Percentiles rank a stretch among this genome's conserved stretches.
These are phyloP conservation scores for Marasmius tenuissimus DNA, from an alignment of 1,284 basidiomycete genomes.

Conservation along the genomic window DNA sequence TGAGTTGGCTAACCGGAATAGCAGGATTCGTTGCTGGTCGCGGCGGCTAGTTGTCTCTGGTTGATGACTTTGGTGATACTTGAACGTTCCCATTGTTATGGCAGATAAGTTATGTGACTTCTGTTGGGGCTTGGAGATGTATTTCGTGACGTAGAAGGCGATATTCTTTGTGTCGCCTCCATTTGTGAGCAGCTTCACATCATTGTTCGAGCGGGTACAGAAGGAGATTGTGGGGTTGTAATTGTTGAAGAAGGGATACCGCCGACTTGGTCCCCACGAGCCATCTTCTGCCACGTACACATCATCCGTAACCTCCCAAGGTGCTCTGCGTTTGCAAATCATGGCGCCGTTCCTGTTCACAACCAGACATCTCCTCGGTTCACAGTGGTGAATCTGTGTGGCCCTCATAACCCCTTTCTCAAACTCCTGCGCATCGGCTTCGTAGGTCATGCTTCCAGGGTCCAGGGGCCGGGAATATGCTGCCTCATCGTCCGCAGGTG, in stretches of 20 bases:
- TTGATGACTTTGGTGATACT: constrained; percentile 22
- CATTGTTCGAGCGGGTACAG: constrained; percentile 23
- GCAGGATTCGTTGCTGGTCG: constrained; percentile 21
- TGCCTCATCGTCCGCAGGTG: constrained; percentile 8
- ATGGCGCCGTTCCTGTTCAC: constrained; percentile 16
- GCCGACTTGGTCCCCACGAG: constrained; percentile 23
- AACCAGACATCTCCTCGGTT: constrained; percentile 20
- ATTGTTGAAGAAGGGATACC: constrained; percentile 23
- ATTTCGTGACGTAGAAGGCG: constrained; percentile 26
- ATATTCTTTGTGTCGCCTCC: constrained; percentile 22
- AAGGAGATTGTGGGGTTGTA: constrained; percentile 18
- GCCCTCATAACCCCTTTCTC: constrained; percentile 19
- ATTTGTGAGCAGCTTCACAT: constrained; percentile 27
- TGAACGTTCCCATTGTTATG: constrained; percentile 26
- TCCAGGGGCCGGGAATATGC: constrained; percentile 4
- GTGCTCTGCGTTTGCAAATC: constrained; percentile 35
- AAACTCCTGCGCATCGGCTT: neutral
- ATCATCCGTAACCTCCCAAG: constrained; percentile 22
- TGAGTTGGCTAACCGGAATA: constrained; percentile 23
- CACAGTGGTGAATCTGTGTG: constrained; percentile 32
- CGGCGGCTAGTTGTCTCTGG: constrained; percentile 13
- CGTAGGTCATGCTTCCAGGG: neutral
- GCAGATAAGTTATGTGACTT: constrained; percentile 28
- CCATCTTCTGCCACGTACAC: constrained; percentile 25
- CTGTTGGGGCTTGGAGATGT: constrained; percentile 29